phyloP scores from a whole-genome alignment of 768 basidiomycete genomes.

The Lactarius quietus region DNA sequence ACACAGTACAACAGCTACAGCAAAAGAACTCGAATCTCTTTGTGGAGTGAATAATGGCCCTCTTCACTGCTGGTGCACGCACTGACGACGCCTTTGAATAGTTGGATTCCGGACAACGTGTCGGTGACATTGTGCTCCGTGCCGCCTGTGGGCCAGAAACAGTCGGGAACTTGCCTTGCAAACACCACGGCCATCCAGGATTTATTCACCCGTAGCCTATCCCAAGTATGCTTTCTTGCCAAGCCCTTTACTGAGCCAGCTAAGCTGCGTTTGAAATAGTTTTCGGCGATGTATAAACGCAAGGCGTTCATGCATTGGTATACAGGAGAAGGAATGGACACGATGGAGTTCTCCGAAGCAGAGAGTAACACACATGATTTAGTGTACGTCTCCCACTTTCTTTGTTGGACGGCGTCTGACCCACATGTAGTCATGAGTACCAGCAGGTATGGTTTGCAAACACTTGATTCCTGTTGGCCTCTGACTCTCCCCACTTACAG shows the following conservation, averaged over 20 bases:
- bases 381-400: conserved; percentile 50
- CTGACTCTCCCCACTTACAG: conserved; percentile 6
- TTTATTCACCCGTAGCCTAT: conserved; percentile 69
- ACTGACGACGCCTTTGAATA: conserved; percentile 30
- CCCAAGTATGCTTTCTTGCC: conserved; percentile 42
- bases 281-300: conserved; percentile 76
- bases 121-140: conserved; percentile 80
- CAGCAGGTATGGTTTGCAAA: conserved; percentile 55
- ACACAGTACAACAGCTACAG: conserved; percentile 70
- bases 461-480: background rate
- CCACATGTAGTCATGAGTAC: conserved; percentile 70
- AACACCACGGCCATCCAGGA: conserved; percentile 87
- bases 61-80: background rate
- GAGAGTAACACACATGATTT: conserved; percentile 80
- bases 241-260: background rate
- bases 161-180: conserved; percentile 66
- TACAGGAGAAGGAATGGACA: conserved; percentile 88
- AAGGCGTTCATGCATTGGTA: conserved; percentile 91
- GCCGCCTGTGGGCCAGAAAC: conserved; percentile 74
- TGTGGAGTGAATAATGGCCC: conserved; percentile 58
- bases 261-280: conserved; percentile 40
- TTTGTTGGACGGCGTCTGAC: conserved; percentile 19
- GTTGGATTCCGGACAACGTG: conserved; percentile 90
- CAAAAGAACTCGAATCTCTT: conserved; percentile 69
- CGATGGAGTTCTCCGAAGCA: conserved; percentile 82